A percentile compares a stretch with the other conserved stretches of the same genome.
Conservation (phyloP, 1,139 yeast species). For the Suhomyces terraborum region DNA sequence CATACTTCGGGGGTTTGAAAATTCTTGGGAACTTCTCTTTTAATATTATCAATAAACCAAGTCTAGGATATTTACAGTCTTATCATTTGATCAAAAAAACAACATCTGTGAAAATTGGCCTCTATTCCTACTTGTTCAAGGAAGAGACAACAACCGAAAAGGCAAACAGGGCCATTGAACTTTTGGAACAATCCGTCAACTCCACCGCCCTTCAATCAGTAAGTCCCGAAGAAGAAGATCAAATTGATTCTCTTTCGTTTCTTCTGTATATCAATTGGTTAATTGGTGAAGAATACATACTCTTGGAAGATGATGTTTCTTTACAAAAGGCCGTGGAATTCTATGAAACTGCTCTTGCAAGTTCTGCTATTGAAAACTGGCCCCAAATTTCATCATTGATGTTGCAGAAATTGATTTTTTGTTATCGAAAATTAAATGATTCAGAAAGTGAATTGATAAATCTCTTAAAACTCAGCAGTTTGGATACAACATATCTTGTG, state of each 20-base stretch:
- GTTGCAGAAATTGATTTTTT: conserved; percentile 27
- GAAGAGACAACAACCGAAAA: conserved; percentile 1
- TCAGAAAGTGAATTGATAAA: conserved; percentile 8
- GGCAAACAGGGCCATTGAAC: conserved; percentile 21
- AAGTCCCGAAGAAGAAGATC: conserved; percentile 3
- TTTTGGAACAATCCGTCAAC: conserved; percentile 32
- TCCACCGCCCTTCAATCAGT: not conserved
- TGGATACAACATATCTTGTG: not conserved
- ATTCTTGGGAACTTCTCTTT: conserved; percentile 26
- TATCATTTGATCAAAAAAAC: conserved; percentile 14
- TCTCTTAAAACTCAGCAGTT: conserved; percentile 2
- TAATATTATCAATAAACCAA: conserved; percentile 34
- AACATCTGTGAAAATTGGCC: not conserved
- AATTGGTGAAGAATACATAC: conserved; percentile 49
- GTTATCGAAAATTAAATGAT: conserved; percentile 21
- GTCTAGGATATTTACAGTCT: conserved; percentile 33
- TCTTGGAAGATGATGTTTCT: conserved; percentile 26
- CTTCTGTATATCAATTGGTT: conserved; percentile 48
- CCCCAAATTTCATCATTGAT: conserved; percentile 22
- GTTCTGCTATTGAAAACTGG: conserved; percentile 16
- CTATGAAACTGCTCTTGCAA: conserved; percentile 33
- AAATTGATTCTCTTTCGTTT: conserved; percentile 24
- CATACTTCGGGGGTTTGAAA: conserved; percentile 38
- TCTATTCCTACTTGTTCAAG: conserved; percentile 13
- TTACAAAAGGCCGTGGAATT: conserved; percentile 41